Evolutionary conservation across 2,329 filamentous ascomycete genomes (phyloP).

Genomic region (Aspergillus sp.): DNA sequence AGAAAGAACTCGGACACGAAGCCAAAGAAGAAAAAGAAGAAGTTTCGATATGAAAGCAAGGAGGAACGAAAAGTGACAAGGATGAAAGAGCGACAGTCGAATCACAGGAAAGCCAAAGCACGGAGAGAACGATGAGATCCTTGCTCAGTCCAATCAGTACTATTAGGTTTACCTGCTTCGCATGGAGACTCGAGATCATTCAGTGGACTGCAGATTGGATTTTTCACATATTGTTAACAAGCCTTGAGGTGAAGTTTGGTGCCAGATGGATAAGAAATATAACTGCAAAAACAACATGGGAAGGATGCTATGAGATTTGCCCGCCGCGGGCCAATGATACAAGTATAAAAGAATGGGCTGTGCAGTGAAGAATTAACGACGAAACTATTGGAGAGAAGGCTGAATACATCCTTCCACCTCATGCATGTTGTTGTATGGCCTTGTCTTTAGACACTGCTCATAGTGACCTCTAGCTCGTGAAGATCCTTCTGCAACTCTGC

Average conservation of each 20-base stretch:
- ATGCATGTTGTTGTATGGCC: conserved; percentile 37
- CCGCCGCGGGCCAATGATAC: conserved; percentile 23
- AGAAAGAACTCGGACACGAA: conserved; percentile 53
- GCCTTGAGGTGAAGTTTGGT: conserved; percentile 22
- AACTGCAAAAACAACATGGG: conserved; percentile 21
- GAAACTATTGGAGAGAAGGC: conserved; percentile 31
- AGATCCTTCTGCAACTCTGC: conserved; percentile 82
- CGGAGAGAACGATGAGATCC: conserved; percentile 44
- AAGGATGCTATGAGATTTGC: conserved; percentile 25
- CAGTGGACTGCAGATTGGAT: conserved; percentile 17
- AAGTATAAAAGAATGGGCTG: conserved; percentile 32
- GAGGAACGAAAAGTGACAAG: conserved; percentile 70
- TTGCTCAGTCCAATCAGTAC: background rate
- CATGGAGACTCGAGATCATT: conserved; percentile 22
- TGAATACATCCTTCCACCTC: conserved; percentile 35
- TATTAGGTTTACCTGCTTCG: conserved; percentile 13
- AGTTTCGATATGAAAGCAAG: conserved; percentile 92
- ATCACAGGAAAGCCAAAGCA: conserved; percentile 69
- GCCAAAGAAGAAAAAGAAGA: conserved; percentile 81
- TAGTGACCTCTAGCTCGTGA: conserved; percentile 86
- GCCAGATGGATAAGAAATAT: conserved; percentile 19
- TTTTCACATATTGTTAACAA: conserved; percentile 20
- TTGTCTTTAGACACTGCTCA: conserved; percentile 80
- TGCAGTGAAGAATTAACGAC: conserved; percentile 32
- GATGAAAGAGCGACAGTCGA: conserved; percentile 69